Evolutionary conservation across 108 stramenopile genomes (phyloP).

Genomic region (Skeletonema marinoi): DNA sequence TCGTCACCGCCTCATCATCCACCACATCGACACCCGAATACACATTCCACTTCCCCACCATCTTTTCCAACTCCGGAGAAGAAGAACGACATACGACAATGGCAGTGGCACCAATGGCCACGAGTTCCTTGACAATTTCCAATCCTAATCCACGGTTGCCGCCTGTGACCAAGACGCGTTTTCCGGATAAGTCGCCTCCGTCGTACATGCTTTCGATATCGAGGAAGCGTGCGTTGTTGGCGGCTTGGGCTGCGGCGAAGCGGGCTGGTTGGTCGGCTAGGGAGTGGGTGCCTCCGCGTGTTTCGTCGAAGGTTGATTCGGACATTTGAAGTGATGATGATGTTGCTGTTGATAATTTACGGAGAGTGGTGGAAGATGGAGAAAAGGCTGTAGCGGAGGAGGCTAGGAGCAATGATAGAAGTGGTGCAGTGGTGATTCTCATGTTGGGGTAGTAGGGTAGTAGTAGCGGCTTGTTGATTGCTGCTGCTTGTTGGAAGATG

Average conservation of each 20-base stretch:
- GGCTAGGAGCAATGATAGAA: neutral
- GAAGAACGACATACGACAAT: slow-evolving; percentile 71
- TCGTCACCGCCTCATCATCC: slow-evolving; percentile 71
- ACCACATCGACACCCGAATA: slow-evolving; percentile 85
- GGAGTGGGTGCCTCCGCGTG: slow-evolving; percentile 71
- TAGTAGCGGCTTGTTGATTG: no score
- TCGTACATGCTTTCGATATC: slow-evolving; percentile 75
- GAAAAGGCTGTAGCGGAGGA: neutral
- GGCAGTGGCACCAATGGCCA: slow-evolving; percentile 75
- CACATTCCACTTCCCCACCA: slow-evolving; percentile 74
- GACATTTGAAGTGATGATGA: neutral
- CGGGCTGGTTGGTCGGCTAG: slow-evolving; percentile 79
- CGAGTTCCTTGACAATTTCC: slow-evolving; percentile 78
- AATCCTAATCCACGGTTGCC: slow-evolving; percentile 89
- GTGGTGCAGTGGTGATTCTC: neutral
- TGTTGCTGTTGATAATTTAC: neutral
- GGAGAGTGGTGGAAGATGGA: neutral
- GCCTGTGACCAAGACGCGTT: slow-evolving; percentile 86
- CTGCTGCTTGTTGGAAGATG: no score
- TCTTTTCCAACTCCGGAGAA: slow-evolving; percentile 55
- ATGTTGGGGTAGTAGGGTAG: neutral
- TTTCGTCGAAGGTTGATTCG: slow-evolving; percentile 59
- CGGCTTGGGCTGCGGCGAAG: slow-evolving; percentile 69
- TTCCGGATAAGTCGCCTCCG: slow-evolving; percentile 64
- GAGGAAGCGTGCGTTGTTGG: slow-evolving; percentile 68